Percentiles rank a stretch among this genome's conserved stretches.
Evolutionary conservation across 2,329 filamentous ascomycete genomes (phyloP).

Genomic region (Exophiala lecanii-corni): DNA sequence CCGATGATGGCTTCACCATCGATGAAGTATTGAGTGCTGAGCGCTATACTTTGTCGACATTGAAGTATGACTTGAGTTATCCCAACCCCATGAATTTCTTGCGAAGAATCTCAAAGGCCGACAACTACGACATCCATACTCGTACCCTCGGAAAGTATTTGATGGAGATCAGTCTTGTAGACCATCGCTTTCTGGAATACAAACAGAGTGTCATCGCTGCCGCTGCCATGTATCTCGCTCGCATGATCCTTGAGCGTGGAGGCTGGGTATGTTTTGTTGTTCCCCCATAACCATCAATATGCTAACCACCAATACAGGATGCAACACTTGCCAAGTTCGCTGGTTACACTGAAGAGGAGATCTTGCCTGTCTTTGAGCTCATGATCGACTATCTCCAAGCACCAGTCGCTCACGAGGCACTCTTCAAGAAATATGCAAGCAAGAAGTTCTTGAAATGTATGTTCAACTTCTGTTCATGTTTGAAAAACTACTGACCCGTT

Average conservation of each 20-base stretch:
- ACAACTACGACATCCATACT: conserved; percentile 98
- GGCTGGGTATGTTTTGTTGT: conserved; percentile 67
- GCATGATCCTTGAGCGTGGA: conserved; percentile 83
- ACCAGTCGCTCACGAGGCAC: conserved; percentile 88
- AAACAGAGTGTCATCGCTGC: conserved; percentile 87
- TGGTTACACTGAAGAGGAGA: conserved; percentile 88
- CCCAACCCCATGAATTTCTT: conserved; percentile 99
- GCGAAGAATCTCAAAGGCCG: conserved; percentile 95
- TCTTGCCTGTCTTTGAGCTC: conserved; percentile 83
- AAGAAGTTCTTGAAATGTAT: conserved; percentile 99
- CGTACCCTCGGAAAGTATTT: conserved; percentile 96
- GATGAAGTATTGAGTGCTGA: conserved; percentile 96
- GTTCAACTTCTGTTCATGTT: conserved; percentile 24
- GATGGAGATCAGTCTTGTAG: conserved; percentile 92
- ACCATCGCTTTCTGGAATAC: conserved; percentile 88
- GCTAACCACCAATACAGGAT: conserved; percentile 52
- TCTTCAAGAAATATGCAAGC: conserved; percentile 99
- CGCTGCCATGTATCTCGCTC: conserved; percentile 89
- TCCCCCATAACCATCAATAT: neutral
- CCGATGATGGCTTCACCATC: conserved; percentile 93
- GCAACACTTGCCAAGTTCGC: conserved; percentile 83
- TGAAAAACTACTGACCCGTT: conserved; percentile 18
- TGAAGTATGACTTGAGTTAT: conserved; percentile 97
- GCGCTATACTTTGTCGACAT: conserved; percentile 81
- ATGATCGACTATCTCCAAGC: conserved; percentile 96